Evolutionary conservation across 345 rosid species (phyloP).

Genomic region (Clausena lansium): DNA sequence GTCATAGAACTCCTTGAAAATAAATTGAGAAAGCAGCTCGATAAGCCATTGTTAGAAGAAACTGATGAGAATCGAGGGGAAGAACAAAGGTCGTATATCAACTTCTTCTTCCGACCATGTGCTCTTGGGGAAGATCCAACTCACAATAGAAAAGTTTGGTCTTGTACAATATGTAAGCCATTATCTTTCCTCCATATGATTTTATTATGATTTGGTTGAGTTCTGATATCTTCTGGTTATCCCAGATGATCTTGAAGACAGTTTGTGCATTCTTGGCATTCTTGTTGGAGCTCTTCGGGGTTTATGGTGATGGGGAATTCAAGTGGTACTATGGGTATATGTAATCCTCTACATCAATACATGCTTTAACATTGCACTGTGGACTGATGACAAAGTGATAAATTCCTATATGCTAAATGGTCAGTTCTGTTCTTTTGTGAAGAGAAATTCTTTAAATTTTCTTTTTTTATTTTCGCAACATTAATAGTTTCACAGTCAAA

Average conservation of each 20-base stretch:
- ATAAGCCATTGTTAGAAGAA: slow-evolving; percentile 46
- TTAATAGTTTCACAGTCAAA: not conserved
- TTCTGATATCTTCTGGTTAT: slow-evolving; percentile 14
- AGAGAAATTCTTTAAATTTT: not conserved
- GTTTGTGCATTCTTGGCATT: slow-evolving; percentile 70
- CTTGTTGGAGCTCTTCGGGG: slow-evolving; percentile 65
- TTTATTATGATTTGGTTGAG: not conserved
- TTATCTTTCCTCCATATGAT: not conserved
- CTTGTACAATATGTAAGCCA: slow-evolving; percentile 81
- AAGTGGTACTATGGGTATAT: slow-evolving; percentile 82
- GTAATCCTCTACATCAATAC: not conserved
- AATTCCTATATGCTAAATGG: not conserved
- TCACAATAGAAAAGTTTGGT: slow-evolving; percentile 66
- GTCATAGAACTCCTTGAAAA: slow-evolving; percentile 61
- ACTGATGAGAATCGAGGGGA: slow-evolving; percentile 21
- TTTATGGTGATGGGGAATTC: slow-evolving; percentile 84
- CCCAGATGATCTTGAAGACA: slow-evolving; percentile 92
- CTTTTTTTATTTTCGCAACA: not conserved
- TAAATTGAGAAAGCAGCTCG: slow-evolving; percentile 39
- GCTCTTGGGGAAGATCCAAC: slow-evolving; percentile 61
- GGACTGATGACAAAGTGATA: not conserved
- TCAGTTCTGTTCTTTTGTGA: not conserved
- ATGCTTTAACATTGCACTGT: not conserved
- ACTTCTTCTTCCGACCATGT: slow-evolving; percentile 64
- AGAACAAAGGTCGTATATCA: slow-evolving; percentile 33